phyloP scores from a whole-genome alignment of 2,329 filamentous ascomycete species.

The Alternaria gansuensis region DNA sequence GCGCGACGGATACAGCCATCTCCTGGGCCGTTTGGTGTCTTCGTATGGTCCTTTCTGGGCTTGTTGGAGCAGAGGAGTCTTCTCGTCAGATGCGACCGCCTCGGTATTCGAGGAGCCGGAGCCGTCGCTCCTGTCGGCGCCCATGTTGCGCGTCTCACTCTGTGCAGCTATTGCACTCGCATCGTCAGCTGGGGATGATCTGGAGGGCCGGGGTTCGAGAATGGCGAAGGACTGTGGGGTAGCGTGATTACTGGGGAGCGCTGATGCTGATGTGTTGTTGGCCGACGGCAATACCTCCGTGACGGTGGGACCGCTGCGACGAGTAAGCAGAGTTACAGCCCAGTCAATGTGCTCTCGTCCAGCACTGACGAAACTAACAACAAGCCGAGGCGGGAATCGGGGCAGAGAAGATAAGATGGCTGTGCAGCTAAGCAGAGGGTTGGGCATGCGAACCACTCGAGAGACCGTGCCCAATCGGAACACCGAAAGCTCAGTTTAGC shows the following conservation, averaged over 20 bases:
- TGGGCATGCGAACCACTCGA: slow-evolving; percentile 49
- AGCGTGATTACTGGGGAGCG: slow-evolving; percentile 15
- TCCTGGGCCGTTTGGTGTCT: slow-evolving; percentile 50
- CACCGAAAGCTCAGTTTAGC: slow-evolving; percentile 19
- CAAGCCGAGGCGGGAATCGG: slow-evolving; percentile 12
- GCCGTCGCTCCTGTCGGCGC: slow-evolving; percentile 30
- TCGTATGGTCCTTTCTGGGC: slow-evolving; percentile 38
- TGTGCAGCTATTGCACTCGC: slow-evolving; percentile 43
- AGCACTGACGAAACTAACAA: slow-evolving; percentile 3
- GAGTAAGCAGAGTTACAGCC: not conserved
- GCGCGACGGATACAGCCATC: slow-evolving; percentile 69
- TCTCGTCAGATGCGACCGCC: slow-evolving; percentile 65
- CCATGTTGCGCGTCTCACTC: slow-evolving; percentile 48
- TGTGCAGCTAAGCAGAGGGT: slow-evolving; percentile 23
- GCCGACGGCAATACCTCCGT: slow-evolving; percentile 3
- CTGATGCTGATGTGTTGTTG: slow-evolving; percentile 8
- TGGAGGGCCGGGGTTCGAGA: slow-evolving; percentile 44
- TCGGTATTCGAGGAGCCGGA: slow-evolving; percentile 38
- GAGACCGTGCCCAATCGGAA: slow-evolving; percentile 22
- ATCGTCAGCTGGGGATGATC: slow-evolving; percentile 44
- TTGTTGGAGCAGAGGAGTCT: slow-evolving; percentile 69
- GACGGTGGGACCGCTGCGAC: not conserved
- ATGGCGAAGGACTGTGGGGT: slow-evolving; percentile 50
- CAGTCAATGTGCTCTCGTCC: slow-evolving; percentile 5
- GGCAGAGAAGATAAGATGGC: not conserved